phyloP scores from a whole-genome alignment of 345 rosid genomes.

The Lepidium didymum region DNA sequence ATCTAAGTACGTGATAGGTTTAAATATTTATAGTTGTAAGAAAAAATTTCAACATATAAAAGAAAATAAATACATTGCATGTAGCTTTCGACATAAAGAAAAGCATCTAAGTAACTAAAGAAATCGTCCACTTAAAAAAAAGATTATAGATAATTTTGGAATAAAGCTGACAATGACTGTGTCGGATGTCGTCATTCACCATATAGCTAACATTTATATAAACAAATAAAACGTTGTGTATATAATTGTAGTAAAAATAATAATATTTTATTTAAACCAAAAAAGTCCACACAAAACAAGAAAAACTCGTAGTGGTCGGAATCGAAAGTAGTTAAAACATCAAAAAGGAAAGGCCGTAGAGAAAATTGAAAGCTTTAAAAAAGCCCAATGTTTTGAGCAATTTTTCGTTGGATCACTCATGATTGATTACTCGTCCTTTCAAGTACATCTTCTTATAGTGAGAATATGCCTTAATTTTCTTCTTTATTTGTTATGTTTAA shows the following conservation, averaged over 20 bases:
- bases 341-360: conserved; percentile 4
- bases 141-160: conserved; percentile 9
- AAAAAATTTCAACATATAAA: no score
- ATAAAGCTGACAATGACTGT: conserved; percentile 28
- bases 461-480: no score
- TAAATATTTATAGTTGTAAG: not conserved
- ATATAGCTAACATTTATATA: conserved; percentile 9
- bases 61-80: not conserved
- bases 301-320: not conserved
- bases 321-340: conserved; percentile 1
- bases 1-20: not conserved
- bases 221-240: not conserved
- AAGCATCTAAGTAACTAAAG: conserved; percentile 5
- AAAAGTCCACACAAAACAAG: not conserved
- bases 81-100: conserved; percentile 1
- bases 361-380: not conserved
- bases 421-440: not conserved
- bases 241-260: not conserved
- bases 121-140: conserved; percentile 22
- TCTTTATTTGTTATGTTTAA: no score
- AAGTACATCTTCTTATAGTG: not conserved
- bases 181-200: conserved; percentile 20
- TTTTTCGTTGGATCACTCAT: not conserved
- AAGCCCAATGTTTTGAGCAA: conserved; percentile 10
- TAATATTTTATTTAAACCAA: not conserved